Conservation (phyloP, 2,329 filamentous ascomycete species). For the Trichoderma koningii region DNA sequence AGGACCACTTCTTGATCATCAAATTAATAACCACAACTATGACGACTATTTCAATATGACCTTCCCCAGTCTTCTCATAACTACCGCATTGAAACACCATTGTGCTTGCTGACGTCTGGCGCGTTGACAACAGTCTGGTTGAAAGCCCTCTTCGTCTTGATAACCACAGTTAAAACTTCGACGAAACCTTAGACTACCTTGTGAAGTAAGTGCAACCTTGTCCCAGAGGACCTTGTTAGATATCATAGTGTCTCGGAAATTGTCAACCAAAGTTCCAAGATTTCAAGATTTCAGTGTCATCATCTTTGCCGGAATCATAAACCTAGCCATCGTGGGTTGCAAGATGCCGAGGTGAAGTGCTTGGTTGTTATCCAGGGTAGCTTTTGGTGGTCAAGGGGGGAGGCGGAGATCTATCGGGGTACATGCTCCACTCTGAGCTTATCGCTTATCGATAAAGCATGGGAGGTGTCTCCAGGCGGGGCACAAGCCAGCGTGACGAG, state of each 20-base stretch:
- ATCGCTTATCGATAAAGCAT: constrained; percentile 23
- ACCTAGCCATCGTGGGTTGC: no score
- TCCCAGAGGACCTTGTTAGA: no score
- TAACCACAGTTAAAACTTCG: constrained; percentile 8
- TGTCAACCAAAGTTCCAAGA: no score
- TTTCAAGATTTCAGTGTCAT: no score
- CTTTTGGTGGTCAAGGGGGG: no score
- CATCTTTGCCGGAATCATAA: neutral
- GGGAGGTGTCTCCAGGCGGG: constrained; percentile 16
- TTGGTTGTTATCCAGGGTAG: no score
- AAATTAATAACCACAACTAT: neutral
- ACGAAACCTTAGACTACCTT: no score
- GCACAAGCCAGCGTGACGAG: constrained; percentile 13
- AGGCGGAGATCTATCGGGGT: neutral
- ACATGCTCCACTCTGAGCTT: constrained; percentile 5
- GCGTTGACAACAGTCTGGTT: neutral
- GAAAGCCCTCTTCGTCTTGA: constrained; percentile 16
- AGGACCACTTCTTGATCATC: neutral
- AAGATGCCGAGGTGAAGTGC: no score
- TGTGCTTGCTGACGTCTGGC: constrained; percentile 6
- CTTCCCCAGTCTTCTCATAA: constrained; percentile 21
- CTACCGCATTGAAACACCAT: neutral
- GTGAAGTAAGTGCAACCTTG: no score
- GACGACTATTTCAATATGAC: no score
- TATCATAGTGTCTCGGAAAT: no score